Evolutionary conservation across 352 stramenopile genomes (phyloP), one percentile per base, ranked within the genome.

Genomic region (Globisporangium nodosum): DNA sequence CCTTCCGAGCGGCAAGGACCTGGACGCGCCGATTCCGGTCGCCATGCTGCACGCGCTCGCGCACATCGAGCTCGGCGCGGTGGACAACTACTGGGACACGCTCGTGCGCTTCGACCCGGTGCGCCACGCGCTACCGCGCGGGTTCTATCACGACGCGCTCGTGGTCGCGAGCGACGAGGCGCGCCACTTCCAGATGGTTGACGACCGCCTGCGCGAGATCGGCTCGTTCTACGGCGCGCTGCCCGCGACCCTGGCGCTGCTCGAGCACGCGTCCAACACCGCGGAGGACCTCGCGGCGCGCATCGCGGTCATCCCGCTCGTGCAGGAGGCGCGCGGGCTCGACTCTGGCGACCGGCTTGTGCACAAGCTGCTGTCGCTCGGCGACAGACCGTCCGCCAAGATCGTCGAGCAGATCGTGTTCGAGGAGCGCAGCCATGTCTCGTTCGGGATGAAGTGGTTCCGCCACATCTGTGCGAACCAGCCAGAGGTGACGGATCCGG

Each of bases 31-130:
- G 49, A 83, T 92, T 31, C 76, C 81, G 0, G 67, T 92, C 27
- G 68, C 75, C 55, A 94, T 94, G 74, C 70, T 94, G 9, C 85
- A 94, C 48, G 78, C 81, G 7, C 69, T 94, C n/a, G 85, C 73
- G 21, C 85, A 94, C 68, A 94, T 94, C 61, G 85, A 94, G 58
- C 72, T 94, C 45, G 85, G 85, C 18, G 85, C 85, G 2, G 87
- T 94, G 56, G 85, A 94, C 63, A 94, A 94, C 56, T 94, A 94
- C 63, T 92, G 82, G 85, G 85, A 94, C 63, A 94, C 85, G 33
- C 56, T 94, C 51, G 81, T 90, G 51, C 85, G 85, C 33, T 94
- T 92, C 52, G 76, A 92, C 53, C 85, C 82, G 8, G 40, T 56
- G 0, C 46, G 33, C 27, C 76, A 88, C 49, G 39, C 72, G 7